phyloP scores from a whole-genome alignment of 2,329 filamentous ascomycete species.

The Cordyceps militaris region DNA sequence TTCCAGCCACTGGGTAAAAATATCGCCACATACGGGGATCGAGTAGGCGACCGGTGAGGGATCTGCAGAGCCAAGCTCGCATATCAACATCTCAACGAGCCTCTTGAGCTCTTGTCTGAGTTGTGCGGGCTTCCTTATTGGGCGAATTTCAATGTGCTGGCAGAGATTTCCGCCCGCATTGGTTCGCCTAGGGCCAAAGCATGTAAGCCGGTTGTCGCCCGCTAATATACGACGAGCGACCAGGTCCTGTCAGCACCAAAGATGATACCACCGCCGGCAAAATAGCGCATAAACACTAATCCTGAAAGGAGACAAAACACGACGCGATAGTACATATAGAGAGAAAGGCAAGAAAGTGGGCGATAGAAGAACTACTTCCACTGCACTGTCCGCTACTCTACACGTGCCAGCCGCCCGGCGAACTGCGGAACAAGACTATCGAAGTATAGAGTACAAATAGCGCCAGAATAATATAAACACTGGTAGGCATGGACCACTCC shows the following conservation, averaged over 20 bases:
- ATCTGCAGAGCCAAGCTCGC: constrained; percentile 6
- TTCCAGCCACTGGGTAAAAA: neutral
- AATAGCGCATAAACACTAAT: constrained; percentile 11
- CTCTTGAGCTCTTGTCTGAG: neutral
- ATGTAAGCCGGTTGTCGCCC: constrained; percentile 12
- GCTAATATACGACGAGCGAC: constrained; percentile 5
- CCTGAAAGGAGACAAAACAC: constrained; percentile 9
- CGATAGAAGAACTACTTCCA: neutral
- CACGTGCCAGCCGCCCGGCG: neutral
- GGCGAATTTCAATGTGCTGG: neutral
- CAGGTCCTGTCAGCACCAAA: constrained; percentile 4
- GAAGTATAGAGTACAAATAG: too few species aligned
- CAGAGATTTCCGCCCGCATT: constrained; percentile 3
- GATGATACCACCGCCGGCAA: neutral
- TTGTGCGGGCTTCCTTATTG: neutral
- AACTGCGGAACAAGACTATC: neutral
- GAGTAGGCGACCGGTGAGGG: neutral
- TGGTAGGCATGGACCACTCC: too few species aligned
- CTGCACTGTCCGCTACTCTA: neutral
- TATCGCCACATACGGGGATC: neutral
- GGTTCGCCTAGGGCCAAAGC: neutral
- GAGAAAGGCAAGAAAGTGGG: neutral
- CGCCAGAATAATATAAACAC: neutral
- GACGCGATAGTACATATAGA: neutral
- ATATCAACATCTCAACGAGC: neutral